Conservation (phyloP, 2,329 filamentous ascomycete genomes). For the Colletotrichum shisoi region DNA sequence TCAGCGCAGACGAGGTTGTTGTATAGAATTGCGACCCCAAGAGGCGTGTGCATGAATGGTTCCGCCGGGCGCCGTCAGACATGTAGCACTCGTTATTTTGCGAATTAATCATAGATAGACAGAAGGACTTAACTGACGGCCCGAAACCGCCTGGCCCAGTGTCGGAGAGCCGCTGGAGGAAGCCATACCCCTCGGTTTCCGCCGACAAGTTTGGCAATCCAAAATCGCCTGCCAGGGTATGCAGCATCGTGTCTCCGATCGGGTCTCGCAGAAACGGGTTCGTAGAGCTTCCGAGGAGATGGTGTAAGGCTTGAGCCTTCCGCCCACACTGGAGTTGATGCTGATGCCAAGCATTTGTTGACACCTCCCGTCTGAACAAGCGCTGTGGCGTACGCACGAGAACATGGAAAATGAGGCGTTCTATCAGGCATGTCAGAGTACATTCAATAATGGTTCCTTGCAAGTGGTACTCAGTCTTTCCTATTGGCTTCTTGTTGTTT, state of each 20-base stretch:
- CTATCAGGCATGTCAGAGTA: not conserved
- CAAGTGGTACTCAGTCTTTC: not conserved
- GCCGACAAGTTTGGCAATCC: not conserved
- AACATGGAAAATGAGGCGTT: constrained; percentile 11
- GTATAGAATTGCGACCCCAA: constrained; percentile 8
- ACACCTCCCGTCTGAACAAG: constrained; percentile 11
- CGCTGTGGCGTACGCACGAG: constrained; percentile 6
- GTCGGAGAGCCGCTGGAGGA: constrained; percentile 9
- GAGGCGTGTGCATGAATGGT: constrained; percentile 7
- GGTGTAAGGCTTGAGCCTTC: constrained; percentile 14
- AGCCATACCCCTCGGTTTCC: constrained; percentile 7
- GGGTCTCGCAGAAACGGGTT: constrained; percentile 2
- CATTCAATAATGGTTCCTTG: not conserved
- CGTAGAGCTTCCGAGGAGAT: not conserved
- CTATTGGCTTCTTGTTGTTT: constrained; percentile 1
- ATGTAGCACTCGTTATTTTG: not conserved
- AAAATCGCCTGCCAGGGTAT: constrained; percentile 11
- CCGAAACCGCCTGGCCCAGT: not conserved
- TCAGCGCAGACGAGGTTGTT: constrained; percentile 10
- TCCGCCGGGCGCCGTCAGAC: not conserved
- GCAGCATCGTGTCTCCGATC: constrained; percentile 3
- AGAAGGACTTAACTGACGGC: constrained; percentile 1
- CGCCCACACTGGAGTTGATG: constrained; percentile 2
- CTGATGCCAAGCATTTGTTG: not conserved
- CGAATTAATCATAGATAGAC: constrained; percentile 8